Percentiles rank a stretch among this genome's conserved stretches.
These are phyloP conservation scores for Citrus inodora DNA, from an alignment of 345 rosid species.

Conservation along the genomic window DNA sequence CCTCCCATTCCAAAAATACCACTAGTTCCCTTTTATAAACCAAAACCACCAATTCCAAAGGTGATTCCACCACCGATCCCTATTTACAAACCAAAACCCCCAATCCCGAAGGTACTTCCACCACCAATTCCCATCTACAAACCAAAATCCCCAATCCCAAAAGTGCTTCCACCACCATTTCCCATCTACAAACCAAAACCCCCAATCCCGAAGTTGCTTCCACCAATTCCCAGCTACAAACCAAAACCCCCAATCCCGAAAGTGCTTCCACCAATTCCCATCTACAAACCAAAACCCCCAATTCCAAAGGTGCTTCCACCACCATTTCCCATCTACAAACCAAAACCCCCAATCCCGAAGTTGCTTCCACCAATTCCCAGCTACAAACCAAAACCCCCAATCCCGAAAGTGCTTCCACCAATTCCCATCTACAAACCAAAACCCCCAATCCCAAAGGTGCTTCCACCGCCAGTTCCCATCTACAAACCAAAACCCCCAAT, in stretches of 20 bases:
- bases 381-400: conserved; percentile 25
- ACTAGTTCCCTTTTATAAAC: conserved; percentile 7
- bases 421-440: conserved; percentile 5
- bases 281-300: conserved; percentile 10
- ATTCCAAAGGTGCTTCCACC: conserved; percentile 33
- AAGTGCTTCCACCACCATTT: conserved; percentile 43
- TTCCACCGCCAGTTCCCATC: conserved; percentile 22
- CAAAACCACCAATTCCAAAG: conserved; percentile 16
- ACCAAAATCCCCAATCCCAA: conserved; percentile 13
- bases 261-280: neutral
- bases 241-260: conserved; percentile 22
- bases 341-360: conserved; percentile 8
- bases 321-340: conserved; percentile 19
- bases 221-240: conserved; percentile 11
- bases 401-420: conserved; percentile 5
- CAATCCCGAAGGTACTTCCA: neutral
- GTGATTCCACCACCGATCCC: conserved; percentile 18
- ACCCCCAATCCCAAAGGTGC: conserved; percentile 1
- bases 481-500: conserved; percentile 15
- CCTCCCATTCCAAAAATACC: neutral
- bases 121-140: conserved; percentile 14
- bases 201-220: neutral
- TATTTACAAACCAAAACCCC: neutral
- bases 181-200: conserved; percentile 20
- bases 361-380: neutral